Base-by-base conservation (phyloP, 805 yeast species). In the Priceomyces medius region DNA sequence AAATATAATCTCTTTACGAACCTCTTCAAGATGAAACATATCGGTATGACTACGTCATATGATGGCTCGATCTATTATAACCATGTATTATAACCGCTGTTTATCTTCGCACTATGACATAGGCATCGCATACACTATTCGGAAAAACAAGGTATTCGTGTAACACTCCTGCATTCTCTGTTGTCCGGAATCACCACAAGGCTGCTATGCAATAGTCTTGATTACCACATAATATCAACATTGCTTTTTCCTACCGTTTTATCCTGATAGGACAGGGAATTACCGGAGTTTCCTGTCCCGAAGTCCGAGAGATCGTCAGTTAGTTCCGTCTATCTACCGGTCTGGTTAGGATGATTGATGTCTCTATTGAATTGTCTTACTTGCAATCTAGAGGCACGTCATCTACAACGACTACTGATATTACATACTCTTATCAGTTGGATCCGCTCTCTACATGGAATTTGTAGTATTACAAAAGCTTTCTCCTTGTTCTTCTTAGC, bases 261-360 rank as follows among this genome's bases (percentile, higher is more conserved):
- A n/a, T 32, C 35, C 35, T 19, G 35, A 18, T 32, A 32, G 35
- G 35, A 20, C 7, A 23, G 35, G 35, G 19, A 13, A 18, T 18
- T 14, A 6, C 35, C 35, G 35, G 35, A 32, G 35, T 13, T 20
- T 19, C 19, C 21, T 14, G 12, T 12, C 20, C 7, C 8, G 24
- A 32, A 7, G 20, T 32, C 35, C 35, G 35, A 26, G 29, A 26
- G 29, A 26, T 26, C 14, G 14, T 12, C 5, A 5, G 14, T n/a
- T 4, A 9, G 12, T 26, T 26, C 29, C 29, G 29, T 12, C 29
- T 14, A 5, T 9, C 10, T 6, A 26, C 29, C 29, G 29, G 29
- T 26, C 9, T 14, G 29, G 29, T 26, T 26, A 26, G 9, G 29
- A 26, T 26, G n/a, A n/a, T n/a, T n/a, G n/a, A n/a, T n/a, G 24